These are phyloP conservation scores for slime mould (Dictyostelium discoideum) DNA, from an alignment of 78 protist species.

Conservation along the genomic window DNA sequence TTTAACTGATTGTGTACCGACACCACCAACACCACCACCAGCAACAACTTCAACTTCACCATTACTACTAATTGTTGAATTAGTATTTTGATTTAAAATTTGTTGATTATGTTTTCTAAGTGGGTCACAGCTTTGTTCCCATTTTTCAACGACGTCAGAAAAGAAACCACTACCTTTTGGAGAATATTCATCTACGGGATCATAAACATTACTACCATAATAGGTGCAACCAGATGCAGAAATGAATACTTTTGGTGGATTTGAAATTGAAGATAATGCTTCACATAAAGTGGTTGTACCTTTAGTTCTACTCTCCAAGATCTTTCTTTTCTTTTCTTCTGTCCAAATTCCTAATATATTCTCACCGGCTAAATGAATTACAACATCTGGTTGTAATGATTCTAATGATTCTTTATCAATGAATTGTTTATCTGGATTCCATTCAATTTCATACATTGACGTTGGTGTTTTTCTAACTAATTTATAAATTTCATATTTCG, in stretches of 20 bases:
- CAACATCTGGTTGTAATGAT: constrained; percentile 30
- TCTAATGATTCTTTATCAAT: constrained; percentile 36
- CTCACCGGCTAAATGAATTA: constrained; percentile 53
- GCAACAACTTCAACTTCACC: background rate
- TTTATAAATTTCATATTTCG: constrained; percentile 22
- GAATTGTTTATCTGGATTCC: constrained; percentile 52
- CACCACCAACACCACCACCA: too few species aligned
- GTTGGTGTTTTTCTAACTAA: constrained; percentile 25
- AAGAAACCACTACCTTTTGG: constrained; percentile 70
- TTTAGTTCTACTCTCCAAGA: constrained; percentile 37
- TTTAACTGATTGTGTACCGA: background rate
- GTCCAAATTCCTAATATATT: constrained; percentile 45
- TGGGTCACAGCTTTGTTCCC: constrained; percentile 31
- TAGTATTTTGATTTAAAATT: background rate
- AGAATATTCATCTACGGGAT: constrained; percentile 46
- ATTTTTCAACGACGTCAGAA: constrained; percentile 48
- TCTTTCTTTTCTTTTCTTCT: constrained; percentile 50
- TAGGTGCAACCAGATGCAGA: constrained; percentile 62
- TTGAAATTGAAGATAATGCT: background rate
- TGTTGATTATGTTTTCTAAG: background rate
- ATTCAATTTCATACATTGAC: constrained; percentile 32
- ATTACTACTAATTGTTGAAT: background rate
- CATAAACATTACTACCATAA: constrained; percentile 35
- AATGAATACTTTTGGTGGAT: constrained; percentile 33
- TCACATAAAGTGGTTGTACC: constrained; percentile 35